Conservation (phyloP, 331 rosid species). For the Ulmus americana region DNA sequence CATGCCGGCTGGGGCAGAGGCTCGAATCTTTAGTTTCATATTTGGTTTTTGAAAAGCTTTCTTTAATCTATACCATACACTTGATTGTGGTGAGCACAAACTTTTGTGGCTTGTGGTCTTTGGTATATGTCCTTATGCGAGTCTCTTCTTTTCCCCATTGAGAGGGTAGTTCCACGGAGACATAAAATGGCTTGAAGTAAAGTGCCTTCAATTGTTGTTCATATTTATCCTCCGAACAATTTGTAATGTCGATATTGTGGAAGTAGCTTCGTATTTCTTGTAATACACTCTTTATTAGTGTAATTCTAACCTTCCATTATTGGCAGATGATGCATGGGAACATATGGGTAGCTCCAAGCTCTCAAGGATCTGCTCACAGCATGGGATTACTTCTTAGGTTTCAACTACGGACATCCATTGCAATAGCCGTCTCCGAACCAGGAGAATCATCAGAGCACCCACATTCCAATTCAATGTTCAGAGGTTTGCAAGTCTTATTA, state of each 20-base stretch:
- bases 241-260: not conserved
- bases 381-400: constrained; percentile 36
- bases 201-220: not conserved
- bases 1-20: not conserved
- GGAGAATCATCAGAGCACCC: constrained; percentile 61
- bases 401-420: constrained; percentile 47
- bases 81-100: not conserved
- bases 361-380: constrained; percentile 75
- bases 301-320: constrained; percentile 16
- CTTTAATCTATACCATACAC: not conserved
- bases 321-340: constrained; percentile 98
- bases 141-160: not conserved
- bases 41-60: not conserved
- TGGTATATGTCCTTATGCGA: not conserved
- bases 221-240: too few relatives aligned
- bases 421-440: constrained; percentile 69
- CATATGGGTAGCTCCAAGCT: constrained; percentile 64
- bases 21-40: not conserved
- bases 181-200: not conserved
- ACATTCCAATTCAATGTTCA: constrained; percentile 60
- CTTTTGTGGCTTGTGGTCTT: not conserved
- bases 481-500: constrained; percentile 66
- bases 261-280: not conserved
- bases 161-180: not conserved
- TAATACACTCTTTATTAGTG: not conserved